Percentiles rank a stretch among this genome's conserved stretches.
phyloP scores from a whole-genome alignment of 306 rosid genomes.

The Rosa chinensis region DNA sequence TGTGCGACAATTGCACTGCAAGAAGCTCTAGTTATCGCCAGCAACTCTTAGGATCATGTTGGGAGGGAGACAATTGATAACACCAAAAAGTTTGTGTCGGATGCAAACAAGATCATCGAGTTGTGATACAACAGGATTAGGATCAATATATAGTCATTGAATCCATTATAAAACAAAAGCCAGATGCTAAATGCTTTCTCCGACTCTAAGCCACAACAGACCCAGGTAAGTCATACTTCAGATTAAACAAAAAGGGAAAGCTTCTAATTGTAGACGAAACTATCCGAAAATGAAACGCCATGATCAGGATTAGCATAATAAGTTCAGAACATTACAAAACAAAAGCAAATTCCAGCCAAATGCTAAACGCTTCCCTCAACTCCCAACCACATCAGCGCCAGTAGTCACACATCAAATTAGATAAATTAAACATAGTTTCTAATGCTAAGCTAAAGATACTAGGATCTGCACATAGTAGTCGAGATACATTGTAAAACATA shows the following conservation, averaged over 20 bases:
- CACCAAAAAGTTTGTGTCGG: background rate
- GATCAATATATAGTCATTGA: background rate
- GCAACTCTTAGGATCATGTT: background rate
- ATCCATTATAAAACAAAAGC: background rate
- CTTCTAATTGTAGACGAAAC: background rate
- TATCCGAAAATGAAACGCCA: background rate
- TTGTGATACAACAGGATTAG: background rate
- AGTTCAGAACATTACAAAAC: background rate
- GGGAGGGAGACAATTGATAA: background rate
- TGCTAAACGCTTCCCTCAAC: background rate
- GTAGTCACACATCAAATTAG: background rate
- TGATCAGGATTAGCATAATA: background rate
- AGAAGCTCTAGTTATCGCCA: background rate
- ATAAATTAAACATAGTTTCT: background rate
- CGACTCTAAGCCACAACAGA: background rate
- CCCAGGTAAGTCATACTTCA: background rate
- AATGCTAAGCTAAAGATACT: background rate
- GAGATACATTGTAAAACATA: background rate
- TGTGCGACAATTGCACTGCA: background rate
- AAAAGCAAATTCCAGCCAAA: background rate
- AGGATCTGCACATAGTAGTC: background rate
- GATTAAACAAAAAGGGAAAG: background rate
- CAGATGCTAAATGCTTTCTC: background rate
- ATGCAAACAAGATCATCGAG: background rate
- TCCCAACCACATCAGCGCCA: background rate